Evolutionary conservation across 2,329 filamentous ascomycete species (phyloP), one percentile per base, ranked within the genome.

Genomic region (Aspergillus sp.): DNA sequence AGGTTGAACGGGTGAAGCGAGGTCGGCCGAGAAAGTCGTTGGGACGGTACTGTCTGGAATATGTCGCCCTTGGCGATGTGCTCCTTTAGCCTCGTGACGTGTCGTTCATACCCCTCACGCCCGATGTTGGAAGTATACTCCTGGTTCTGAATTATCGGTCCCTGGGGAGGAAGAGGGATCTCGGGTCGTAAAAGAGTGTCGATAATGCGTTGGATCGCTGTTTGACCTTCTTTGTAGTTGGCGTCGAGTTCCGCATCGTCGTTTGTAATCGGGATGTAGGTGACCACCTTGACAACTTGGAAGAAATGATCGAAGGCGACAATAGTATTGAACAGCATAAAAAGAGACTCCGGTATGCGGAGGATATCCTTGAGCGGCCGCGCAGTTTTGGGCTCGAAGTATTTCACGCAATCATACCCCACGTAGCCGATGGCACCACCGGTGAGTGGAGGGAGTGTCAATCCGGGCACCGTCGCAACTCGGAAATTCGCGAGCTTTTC

Each of bases 351-450:
- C 0, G 95, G 95, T 42, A 98, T 90, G 59, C 89, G 80, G 20
- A 98, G 83, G 30, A 96, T 84, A 75, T 99, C 95, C 75, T 95
- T 89, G 81, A 97, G 86, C 3, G 91, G 86, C 50, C 92, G 85
- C 24, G 87, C 88, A n/a, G 95, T 98, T 82, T 93, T 96, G 61
- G 95, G 95, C 81, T 99, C 95, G 67, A 99, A 99, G 77, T 98
- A 98, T 70, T 89, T 88, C 68, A 99, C 91, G 75, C 95, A 99
- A 73, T 99, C 95, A 72, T 99, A 99, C 53, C 93, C 93, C 5
- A 98, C 91, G 74, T 98, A 99, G 59, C 95, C 95, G 68, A 99
- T 91, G 12, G 93, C 95, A 50, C 95, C 95, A 41, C 93, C 95
- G 0, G 90, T 91, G 77, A 99, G 80, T 24, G 91, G 90, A 51